Base-by-base conservation (phyloP, 2,329 filamentous ascomycete species). In the Aureobasidium leucospermi region DNA sequence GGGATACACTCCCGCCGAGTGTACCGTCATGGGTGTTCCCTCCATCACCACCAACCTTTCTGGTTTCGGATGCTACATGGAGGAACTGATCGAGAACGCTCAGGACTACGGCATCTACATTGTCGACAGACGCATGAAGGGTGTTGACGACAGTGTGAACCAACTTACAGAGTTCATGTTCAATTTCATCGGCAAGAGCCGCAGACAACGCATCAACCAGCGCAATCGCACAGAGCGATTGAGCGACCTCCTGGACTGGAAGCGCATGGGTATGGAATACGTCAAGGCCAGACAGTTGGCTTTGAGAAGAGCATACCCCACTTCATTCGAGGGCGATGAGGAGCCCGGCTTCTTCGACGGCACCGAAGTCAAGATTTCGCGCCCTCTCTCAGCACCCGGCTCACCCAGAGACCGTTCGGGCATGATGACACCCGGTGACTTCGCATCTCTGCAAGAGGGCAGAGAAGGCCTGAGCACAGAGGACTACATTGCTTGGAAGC, bases 401-500 rank as follows among this genome's bases (percentile, higher is more conserved):
- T 96, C 91, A 16, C 94, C 94, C 9, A 83, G 92, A 63, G 92
- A 96, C 71, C 84, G 91, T 36, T 87, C 87, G 45, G 94, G 94
- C 58, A 96, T 96, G 91, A 97, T 99, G 94, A 99, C 94, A 0
- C 94, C 94, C 7, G 94, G 94, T 48, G 94, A 99, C 74, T 97
- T 97, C 80, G 94, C 91, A 31, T 96, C 90, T 66, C 79, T 99
- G 59, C 94, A 97, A 75, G 94, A 99, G 75, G 90, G 91, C 46
- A 87, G 88, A 45, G 94, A 99, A 74, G 92, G 93, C 1, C 77
- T 99, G 66, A 94, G 82, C 76, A 97, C 94, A 0, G 94, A 99
- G 75, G 94, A 99, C 71, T 97, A 99, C 73, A 90, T 97, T 69
- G 89, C 93, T 34, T 99, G 94, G 94, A 96, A 95, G 77, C 79